phyloP scores from a whole-genome alignment of 78 protist genomes.

The Tieghemostelium lacteum region DNA sequence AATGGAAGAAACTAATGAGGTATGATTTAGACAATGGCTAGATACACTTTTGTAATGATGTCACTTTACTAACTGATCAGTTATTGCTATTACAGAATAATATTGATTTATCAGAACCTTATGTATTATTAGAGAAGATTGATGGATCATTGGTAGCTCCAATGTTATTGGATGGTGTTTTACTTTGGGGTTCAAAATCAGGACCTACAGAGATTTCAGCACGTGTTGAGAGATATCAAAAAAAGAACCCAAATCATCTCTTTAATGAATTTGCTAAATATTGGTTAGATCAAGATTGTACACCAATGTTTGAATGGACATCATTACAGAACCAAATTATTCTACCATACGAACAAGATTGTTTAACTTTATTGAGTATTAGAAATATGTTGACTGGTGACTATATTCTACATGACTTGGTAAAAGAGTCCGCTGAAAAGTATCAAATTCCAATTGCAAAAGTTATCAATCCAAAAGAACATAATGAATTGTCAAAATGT shows the following conservation, averaged over 20 bases:
- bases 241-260: not conserved
- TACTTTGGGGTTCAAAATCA: constrained; percentile 53
- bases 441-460: constrained; percentile 14
- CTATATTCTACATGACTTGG: not conserved
- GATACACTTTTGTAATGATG: not conserved
- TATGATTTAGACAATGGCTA: too few species aligned
- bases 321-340: constrained; percentile 44
- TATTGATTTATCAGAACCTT: constrained; percentile 27
- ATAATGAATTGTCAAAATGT: not conserved
- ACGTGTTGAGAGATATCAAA: constrained; percentile 6
- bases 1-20: constrained; percentile 43
- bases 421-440: not conserved
- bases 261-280: constrained; percentile 37
- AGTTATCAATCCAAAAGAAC: not conserved
- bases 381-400: constrained; percentile 50
- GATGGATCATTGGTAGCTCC: constrained; percentile 73
- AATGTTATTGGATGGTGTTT: constrained; percentile 5
- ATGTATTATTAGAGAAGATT: constrained; percentile 35
- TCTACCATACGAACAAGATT: constrained; percentile 16
- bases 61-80: not conserved
- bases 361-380: constrained; percentile 1
- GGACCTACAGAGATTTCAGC: constrained; percentile 60
- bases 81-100: constrained; percentile 2
- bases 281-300: constrained; percentile 22
- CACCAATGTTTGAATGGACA: constrained; percentile 65